Percentiles rank a stretch among this genome's conserved stretches.
Evolutionary conservation across 2,329 filamentous ascomycete genomes (phyloP).

Genomic region (Teratosphaeria destructans): DNA sequence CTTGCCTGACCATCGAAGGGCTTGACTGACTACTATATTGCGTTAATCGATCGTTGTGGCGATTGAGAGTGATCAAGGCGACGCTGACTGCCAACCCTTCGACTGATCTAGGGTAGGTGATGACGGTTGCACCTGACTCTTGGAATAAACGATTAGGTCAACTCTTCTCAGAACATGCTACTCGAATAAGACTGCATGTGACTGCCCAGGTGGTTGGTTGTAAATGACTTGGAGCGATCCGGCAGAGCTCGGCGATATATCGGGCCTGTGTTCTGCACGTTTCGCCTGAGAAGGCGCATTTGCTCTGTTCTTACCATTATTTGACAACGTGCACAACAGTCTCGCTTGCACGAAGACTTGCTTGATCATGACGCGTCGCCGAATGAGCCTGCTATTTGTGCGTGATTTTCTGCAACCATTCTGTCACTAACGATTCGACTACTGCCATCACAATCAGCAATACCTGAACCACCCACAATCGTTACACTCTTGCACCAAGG

Average conservation of each 20-base stretch:
- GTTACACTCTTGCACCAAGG: neutral
- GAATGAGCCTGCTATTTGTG: neutral
- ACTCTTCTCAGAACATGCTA: too few relatives aligned
- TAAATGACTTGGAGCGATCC: neutral
- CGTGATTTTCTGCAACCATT: neutral
- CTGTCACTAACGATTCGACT: neutral
- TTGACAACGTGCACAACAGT: neutral
- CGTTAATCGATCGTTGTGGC: too few relatives aligned
- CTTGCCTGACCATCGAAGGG: too few relatives aligned
- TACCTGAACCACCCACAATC: neutral
- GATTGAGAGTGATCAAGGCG: too few relatives aligned
- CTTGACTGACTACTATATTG: too few relatives aligned
- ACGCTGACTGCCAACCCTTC: too few relatives aligned
- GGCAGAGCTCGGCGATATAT: neutral
- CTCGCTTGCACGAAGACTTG: neutral
- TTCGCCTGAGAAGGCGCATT: neutral
- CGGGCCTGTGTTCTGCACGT: neutral
- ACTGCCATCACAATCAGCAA: neutral
- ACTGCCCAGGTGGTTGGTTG: too few relatives aligned
- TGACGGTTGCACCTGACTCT: too few relatives aligned
- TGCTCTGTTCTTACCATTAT: neutral
- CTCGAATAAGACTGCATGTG: too few relatives aligned
- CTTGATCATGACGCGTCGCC: neutral
- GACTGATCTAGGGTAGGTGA: too few relatives aligned
- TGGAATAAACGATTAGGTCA: too few relatives aligned